Evolutionary conservation across 495 filamentous ascomycete species (phyloP).

Genomic region (Podospora didyma): DNA sequence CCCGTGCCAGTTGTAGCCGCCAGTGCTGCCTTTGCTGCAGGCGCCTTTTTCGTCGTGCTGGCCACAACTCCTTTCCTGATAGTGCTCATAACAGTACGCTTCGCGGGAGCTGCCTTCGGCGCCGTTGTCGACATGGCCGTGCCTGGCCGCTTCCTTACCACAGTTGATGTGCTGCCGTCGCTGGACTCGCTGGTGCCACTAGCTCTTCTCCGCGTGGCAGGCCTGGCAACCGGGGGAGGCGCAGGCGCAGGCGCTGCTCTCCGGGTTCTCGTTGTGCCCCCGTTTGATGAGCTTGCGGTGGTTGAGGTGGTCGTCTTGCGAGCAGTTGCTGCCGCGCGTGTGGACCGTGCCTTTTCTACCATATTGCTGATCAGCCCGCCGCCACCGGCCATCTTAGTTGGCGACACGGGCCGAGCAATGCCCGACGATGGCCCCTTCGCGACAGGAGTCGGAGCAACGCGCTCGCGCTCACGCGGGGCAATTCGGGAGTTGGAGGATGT

Average conservation of each 20-base stretch:
- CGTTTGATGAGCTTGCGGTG: slow-evolving; percentile 28
- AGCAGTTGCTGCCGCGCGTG: slow-evolving; percentile 41
- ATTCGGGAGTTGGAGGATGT: slow-evolving; percentile 76
- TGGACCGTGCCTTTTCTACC: slow-evolving; percentile 51
- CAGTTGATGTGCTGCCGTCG: slow-evolving; percentile 43
- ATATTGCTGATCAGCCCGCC: slow-evolving; percentile 52
- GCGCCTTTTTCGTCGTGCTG: slow-evolving; percentile 36
- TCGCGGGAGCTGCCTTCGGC: slow-evolving; percentile 25
- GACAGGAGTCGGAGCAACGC: slow-evolving; percentile 22
- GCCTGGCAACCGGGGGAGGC: slow-evolving; percentile 19
- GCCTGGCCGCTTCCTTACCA: slow-evolving; percentile 41
- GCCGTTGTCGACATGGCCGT: slow-evolving; percentile 27
- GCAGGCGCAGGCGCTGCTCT: slow-evolving; percentile 25
- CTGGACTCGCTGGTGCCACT: slow-evolving; percentile 47
- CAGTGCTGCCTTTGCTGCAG: slow-evolving; percentile 28
- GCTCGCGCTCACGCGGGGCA: slow-evolving; percentile 34
- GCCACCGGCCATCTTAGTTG: slow-evolving; percentile 36
- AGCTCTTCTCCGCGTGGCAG: slow-evolving; percentile 40
- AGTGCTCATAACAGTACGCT: slow-evolving; percentile 38
- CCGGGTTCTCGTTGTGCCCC: slow-evolving; percentile 32
- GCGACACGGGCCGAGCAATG: slow-evolving; percentile 37
- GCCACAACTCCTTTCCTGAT: slow-evolving; percentile 36
- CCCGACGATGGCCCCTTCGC: slow-evolving; percentile 32
- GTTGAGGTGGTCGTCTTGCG: slow-evolving; percentile 47
- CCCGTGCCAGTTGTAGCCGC: slow-evolving; percentile 21